A percentile compares a stretch with the other conserved stretches of the same genome.
Evolutionary conservation across 108 stramenopile species (phyloP).

Genomic region (Pseudonitzschia pungens): DNA sequence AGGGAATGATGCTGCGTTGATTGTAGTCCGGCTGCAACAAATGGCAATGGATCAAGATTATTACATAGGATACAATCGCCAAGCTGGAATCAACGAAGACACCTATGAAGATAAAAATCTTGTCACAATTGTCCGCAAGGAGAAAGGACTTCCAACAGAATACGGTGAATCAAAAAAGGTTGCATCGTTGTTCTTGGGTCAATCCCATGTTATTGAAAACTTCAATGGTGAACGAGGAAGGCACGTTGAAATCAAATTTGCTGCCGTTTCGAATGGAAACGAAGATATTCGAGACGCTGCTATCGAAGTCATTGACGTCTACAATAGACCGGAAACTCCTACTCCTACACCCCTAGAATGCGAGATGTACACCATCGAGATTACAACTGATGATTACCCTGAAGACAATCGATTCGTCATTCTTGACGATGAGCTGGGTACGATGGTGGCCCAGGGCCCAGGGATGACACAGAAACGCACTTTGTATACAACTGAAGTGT

Average conservation of each 20-base stretch:
- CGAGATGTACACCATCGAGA: background rate
- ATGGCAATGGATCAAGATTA: conserved; percentile 1
- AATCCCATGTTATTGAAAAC: background rate
- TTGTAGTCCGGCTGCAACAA: background rate
- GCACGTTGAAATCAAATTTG: background rate
- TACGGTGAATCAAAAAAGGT: conserved; percentile 1
- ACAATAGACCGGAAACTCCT: background rate
- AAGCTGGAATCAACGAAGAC: conserved; percentile 32
- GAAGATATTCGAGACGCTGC: background rate
- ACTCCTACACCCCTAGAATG: background rate
- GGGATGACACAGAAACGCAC: background rate
- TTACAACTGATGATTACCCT: background rate
- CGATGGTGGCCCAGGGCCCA: background rate
- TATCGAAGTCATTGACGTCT: background rate
- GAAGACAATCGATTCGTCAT: background rate
- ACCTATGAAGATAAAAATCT: conserved; percentile 36
- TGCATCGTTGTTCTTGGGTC: background rate
- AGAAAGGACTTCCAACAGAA: conserved; percentile 7
- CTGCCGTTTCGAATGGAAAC: background rate
- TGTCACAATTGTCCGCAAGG: conserved; percentile 26
- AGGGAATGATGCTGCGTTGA: background rate
- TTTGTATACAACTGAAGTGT: background rate
- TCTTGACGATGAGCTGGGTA: background rate
- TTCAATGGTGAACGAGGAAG: background rate
- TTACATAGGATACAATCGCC: conserved; percentile 44